Evolutionary conservation across 306 rosid genomes (phyloP), one percentile per base, ranked within the genome.

Genomic region (Prinsepia uniflora): DNA sequence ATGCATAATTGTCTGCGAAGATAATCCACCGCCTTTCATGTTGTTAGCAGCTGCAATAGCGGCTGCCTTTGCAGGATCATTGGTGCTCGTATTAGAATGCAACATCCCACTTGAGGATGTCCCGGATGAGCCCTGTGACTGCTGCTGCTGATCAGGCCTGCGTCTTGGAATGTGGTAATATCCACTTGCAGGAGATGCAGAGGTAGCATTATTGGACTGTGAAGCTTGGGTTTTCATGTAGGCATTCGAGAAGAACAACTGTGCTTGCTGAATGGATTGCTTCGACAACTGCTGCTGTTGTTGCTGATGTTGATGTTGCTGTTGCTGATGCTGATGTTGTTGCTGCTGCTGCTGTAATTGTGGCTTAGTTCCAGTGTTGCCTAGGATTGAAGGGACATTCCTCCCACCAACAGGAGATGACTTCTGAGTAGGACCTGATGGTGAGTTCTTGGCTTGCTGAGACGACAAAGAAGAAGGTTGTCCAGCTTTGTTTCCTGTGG

Each of bases 401-500:
- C 96, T 86, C 54, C 92, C 88, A 34, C 88, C 87, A 54, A 85
- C 94, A 8, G 98, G 98, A 54, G 98, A 93, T 15, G 97, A 89
- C 75, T 94, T 94, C 48, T 83, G 85, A 39, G 62, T 75, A 6
- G 95, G 85, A 68, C 64, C 56, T 0, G 82, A 42, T 20, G 83
- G 72, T 10, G 88, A 76, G 79, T 82, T 86, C 68, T 87, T 94
- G 44, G 80, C 80, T 75, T 89, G 98, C 85, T 86, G 97, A 20
- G 94, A 77, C 11, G 94, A 78, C 65, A 89, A 65, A 14, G 95
- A 80, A 74, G 94, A 73, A 61, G 81, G 79, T 75, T 86, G 97
- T 70, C 86, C 84, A 11, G 79, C 81, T 76, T 94, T 94, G 60
- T 87, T 86, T 53, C 85, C 84, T 15, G 84, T 72, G 65, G 97